Evolutionary conservation across 164 flowering plant species (phyloP), one percentile per base, ranked within the genome.

Genomic region (Paratinospora sagittata): DNA sequence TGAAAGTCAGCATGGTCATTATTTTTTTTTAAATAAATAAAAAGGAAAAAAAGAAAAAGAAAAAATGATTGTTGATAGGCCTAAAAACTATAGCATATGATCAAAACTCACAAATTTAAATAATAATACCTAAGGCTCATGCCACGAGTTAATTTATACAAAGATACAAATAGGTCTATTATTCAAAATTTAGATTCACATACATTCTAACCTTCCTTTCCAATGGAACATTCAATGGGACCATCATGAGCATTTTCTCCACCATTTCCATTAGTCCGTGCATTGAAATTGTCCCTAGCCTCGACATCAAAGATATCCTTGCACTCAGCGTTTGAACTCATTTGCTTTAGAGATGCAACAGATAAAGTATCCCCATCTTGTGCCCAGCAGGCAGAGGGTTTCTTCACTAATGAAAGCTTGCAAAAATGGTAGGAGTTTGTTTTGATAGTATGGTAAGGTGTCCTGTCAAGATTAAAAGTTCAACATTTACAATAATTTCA

Each of bases 391-490:
- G 70, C 37, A 73, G 76, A 55, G 70, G 86, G 82, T 73, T 77
- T 80, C 82, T 85, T 90, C 65, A 84, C 88, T 23, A 91, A 65
- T 0, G 97, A 92, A 77, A 91, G 87, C 82, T 95, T 92, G 88
- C 99, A 95, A 72, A 90, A 95, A 79, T 91, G 96, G 70, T 91
- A 95, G 47, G 97, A 76, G 45, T 86, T 90, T 77, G 94, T 88
- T 69, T 74, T 89, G 69, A 95, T 82, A 45, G 87, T 83, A 63
- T 80, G 66, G 17, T 74, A 69, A 9, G 97, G 97, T 39, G 11
- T 75, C 87, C 97, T 93, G 85, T 30, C 63, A 72, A 65, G 27
- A 49, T 39, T 14, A 67, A 64, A 66, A 69, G 55, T 55, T 57
- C 34, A 27, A 27, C 60, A 37, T 55, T 61, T 66, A 30, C 58